Evolutionary conservation across 495 filamentous ascomycete genomes (phyloP), one percentile per base, ranked within the genome.

Genomic region (Aspergillus conjunctus): DNA sequence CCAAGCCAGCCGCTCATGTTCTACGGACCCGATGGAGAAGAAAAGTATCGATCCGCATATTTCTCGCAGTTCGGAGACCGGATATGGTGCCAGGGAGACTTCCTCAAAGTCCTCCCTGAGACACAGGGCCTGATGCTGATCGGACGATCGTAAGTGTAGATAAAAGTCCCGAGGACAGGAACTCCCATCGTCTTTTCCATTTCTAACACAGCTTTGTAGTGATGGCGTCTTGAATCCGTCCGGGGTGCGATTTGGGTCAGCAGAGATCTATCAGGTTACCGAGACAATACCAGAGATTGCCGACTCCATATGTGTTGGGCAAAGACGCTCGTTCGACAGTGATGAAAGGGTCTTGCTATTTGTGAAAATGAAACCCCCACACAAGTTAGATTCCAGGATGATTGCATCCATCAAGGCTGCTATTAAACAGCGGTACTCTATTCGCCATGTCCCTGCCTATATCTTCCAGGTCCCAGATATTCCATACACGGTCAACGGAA

Each of bases 61-160:
- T 93, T 91, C 66, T 82, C 78, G 4, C 81, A 86, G 55, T 92
- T 86, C 73, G 33, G 34, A 72, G 70, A 87, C 61, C n/a, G n/a
- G n/a, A 88, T 90, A 4, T 93, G 90, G 89, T 88, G 87, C 0
- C 90, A 92, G 51, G 90, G 90, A 17, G 90, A 93, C 59, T 92
- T 92, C 66, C 83, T 89, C 58, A 78, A 80, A 43, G 74, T 88
- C 44, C 87, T 91, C 65, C 88, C 90, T 0, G 57, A 76, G 17
- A 92, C 89, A 12, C n/a, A n/a, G n/a, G n/a, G n/a, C n/a, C n/a
- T n/a, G n/a, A n/a, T n/a, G n/a, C n/a, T n/a, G n/a, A n/a, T n/a
- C n/a, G n/a, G n/a, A n/a, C n/a, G n/a, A n/a, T n/a, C n/a, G n/a
- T n/a, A n/a, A n/a, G n/a, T n/a, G n/a, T n/a, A n/a, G n/a, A n/a